Base-by-base conservation (phyloP, 805 yeast species). In the Vanderwaltozyma polyspora region DNA sequence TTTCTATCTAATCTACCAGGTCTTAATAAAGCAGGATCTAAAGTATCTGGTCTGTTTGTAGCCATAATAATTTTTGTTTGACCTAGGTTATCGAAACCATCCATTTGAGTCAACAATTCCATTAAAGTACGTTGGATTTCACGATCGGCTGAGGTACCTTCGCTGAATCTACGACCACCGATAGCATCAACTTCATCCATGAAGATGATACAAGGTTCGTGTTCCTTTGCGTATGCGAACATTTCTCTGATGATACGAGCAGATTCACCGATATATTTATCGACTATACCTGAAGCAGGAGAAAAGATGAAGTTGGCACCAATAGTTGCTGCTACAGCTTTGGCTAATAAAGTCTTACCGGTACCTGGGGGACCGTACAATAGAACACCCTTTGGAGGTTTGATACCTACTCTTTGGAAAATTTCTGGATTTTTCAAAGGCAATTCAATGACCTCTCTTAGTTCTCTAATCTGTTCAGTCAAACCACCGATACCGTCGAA, bases 161-260 rank as follows among this genome's bases (percentile, higher is more conserved):
- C 98, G 46, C 89, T 76, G 62, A 89, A 89, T 61, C 98, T 75
- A 52, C 98, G 77, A 32, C 98, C 98, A 55, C 98, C 98, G 60
- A 89, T 89, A 39, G 98, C 98, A 67, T 91, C 98, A 43, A 89
- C 78, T 68, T 89, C 98, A 66, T 89, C 98, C 95, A 89, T 87
- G 58, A 89, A 89, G 37, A 89, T 91, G 55, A 91, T 87, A 64
- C 97, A 89, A 13, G 97, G 97, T 58, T 83, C 97, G 59, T 89
- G 97, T 54, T 89, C 98, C 57, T 77, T 86, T 28, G 97, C 98
- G 63, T 89, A 91, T 34, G 94, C 80, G 63, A 89, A 89, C 97
- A 89, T 91, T 59, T 89, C 98, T 65, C 98, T 76, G 45, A 89
- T 85, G 56, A 89, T 72, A 53, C 98, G 75, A 1, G 98, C 97